Conservation (phyloP, 2,329 filamentous ascomycete genomes). For the Nannizzia gypsea region DNA sequence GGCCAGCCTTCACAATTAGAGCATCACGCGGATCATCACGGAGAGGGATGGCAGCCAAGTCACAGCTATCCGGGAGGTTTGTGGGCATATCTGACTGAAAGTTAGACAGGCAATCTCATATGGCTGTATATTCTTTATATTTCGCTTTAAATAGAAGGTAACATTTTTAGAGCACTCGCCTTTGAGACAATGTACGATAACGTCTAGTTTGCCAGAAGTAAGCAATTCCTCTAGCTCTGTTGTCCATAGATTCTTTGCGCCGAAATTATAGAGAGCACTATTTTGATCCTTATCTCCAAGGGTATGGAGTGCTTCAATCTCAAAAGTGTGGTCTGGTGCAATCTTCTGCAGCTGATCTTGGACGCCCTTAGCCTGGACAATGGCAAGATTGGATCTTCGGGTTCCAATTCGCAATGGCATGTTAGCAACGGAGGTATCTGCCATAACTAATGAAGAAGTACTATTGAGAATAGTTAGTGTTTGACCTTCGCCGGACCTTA, state of each 20-base stretch:
- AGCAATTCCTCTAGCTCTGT: constrained; percentile 71
- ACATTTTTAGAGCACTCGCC: constrained; percentile 24
- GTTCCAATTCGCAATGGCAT: constrained; percentile 51
- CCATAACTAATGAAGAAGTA: background rate
- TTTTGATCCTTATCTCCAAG: constrained; percentile 76
- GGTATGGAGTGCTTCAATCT: constrained; percentile 57
- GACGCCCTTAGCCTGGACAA: constrained; percentile 65
- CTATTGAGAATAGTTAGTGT: no score
- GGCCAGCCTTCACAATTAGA: constrained; percentile 39
- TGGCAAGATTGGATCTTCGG: constrained; percentile 64
- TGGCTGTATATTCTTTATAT: no score
- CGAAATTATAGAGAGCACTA: constrained; percentile 71
- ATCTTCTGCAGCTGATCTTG: constrained; percentile 50
- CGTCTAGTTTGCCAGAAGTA: constrained; percentile 53
- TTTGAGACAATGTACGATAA: constrained; percentile 80
- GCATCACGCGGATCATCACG: constrained; percentile 62
- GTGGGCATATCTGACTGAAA: constrained; percentile 65
- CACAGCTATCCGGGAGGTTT: constrained; percentile 57
- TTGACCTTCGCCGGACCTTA: no score
- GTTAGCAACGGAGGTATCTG: background rate
- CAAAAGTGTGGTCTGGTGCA: constrained; percentile 54
- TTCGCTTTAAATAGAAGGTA: background rate
- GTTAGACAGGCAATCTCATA: no score
- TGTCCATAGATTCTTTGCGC: constrained; percentile 81
- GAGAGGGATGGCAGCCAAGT: constrained; percentile 58